phyloP scores from a whole-genome alignment of 371 early-diverging fungal genomes.

The Mucor lusitanicus region DNA sequence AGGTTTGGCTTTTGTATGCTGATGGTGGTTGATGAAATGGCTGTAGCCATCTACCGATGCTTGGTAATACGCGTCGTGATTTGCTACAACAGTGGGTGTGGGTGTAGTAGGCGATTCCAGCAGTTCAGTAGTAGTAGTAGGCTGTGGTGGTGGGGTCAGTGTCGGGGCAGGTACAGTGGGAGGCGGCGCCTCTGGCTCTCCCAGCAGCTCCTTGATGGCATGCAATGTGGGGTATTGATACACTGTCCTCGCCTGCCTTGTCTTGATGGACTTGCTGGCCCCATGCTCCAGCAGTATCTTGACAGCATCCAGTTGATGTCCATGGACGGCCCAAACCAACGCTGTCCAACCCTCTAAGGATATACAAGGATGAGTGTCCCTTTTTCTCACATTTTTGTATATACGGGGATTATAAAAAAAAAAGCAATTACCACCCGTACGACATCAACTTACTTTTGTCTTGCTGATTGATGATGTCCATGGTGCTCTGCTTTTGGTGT shows the following conservation, averaged over 20 bases:
- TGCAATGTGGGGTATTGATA: slow-evolving; percentile 62
- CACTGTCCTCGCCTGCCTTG: slow-evolving; percentile 69
- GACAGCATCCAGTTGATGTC: slow-evolving; percentile 67
- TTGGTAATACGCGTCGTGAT: slow-evolving; percentile 25
- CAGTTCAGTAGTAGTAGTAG: background rate
- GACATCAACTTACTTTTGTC: slow-evolving; percentile 26
- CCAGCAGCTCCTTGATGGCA: slow-evolving; percentile 27
- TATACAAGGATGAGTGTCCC: background rate
- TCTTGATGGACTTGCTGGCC: slow-evolving; percentile 62
- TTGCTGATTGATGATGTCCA: slow-evolving; percentile 8
- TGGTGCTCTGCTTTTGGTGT: background rate
- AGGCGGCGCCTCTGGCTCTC: background rate
- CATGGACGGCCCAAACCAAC: slow-evolving; percentile 88
- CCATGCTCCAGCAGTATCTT: slow-evolving; percentile 70
- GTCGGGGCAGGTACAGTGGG: background rate
- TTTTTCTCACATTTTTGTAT: slow-evolving; percentile 4
- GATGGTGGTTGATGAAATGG: slow-evolving; percentile 23
- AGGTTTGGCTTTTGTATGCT: slow-evolving; percentile 14
- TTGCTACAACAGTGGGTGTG: no score
- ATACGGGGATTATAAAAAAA: slow-evolving; percentile 8
- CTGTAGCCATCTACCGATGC: slow-evolving; percentile 28
- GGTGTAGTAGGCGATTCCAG: background rate
- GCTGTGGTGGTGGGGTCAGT: background rate
- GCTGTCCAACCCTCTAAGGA: slow-evolving; percentile 88
- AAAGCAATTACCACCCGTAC: background rate